A percentile compares a stretch with the other conserved stretches of the same genome.
Evolutionary conservation across 2,329 filamentous ascomycete genomes (phyloP).

Genomic region (Sclerotinia borealis): DNA sequence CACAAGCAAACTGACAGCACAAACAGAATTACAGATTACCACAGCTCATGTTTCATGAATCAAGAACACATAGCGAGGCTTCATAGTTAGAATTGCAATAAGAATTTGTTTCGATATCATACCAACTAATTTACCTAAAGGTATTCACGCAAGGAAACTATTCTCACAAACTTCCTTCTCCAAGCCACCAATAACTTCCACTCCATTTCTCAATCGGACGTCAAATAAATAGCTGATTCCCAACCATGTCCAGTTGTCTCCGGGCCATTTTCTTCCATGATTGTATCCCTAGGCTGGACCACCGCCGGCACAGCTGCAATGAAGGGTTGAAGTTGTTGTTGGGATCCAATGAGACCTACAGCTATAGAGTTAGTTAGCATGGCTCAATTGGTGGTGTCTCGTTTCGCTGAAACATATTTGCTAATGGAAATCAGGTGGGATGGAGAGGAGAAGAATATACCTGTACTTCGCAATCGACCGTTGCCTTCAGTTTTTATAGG

Average conservation of each 20-base stretch:
- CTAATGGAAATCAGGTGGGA: not conserved
- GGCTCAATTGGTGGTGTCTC: not conserved
- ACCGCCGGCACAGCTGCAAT: not conserved
- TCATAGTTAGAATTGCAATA: not conserved
- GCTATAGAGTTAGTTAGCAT: not conserved
- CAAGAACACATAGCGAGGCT: not conserved
- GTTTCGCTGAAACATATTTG: not conserved
- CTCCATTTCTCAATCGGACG: not conserved
- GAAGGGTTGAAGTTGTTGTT: not conserved
- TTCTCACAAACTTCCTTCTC: not conserved
- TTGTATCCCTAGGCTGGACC: not conserved
- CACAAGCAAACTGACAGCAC: fast-evolving
- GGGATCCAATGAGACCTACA: not conserved
- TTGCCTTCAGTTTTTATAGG: no score
- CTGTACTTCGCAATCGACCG: not conserved
- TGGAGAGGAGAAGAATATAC: not conserved
- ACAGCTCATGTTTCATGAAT: no score
- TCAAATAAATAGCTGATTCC: not conserved
- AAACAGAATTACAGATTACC: not conserved
- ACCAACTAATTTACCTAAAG: not conserved
- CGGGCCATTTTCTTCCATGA: not conserved
- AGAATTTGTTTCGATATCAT: not conserved
- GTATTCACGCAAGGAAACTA: not conserved
- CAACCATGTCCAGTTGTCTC: not conserved
- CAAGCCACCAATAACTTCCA: not conserved